Conservation (phyloP, 1,139 yeast genomes). For the Yamadazyma dendronema region DNA sequence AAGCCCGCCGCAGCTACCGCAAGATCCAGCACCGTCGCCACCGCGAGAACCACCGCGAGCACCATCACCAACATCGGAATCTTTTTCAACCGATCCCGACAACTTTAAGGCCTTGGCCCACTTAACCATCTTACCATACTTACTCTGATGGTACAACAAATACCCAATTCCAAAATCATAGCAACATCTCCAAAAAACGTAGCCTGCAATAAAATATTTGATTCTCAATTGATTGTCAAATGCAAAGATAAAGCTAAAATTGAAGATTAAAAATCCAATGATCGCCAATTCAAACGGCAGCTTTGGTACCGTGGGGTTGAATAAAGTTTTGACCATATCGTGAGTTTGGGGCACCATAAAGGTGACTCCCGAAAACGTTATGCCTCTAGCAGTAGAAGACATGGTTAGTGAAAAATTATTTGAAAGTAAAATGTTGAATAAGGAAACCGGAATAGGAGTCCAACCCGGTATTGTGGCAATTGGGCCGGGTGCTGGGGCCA, state of each 20-base stretch:
- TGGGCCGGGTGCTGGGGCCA: background rate
- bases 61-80: too few relatives aligned
- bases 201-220: conserved; percentile 50
- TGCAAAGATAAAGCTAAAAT: conserved; percentile 49
- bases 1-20: too few relatives aligned
- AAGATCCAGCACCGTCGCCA: too few relatives aligned
- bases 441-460: too few relatives aligned
- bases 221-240: conserved; percentile 35
- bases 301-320: conserved; percentile 74
- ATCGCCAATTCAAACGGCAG: conserved; percentile 65
- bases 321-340: conserved; percentile 81
- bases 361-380: conserved; percentile 46
- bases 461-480: background rate
- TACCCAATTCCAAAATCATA: conserved; percentile 83
- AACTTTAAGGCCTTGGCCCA: conserved; percentile 38
- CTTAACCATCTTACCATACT: conserved; percentile 52
- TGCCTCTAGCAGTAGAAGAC: conserved; percentile 37
- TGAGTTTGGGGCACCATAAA: conserved; percentile 78
- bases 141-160: conserved; percentile 67
- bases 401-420: background rate
- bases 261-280: conserved; percentile 49
- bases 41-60: too few relatives aligned
- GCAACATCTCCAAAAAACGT: conserved; percentile 72
- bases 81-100: background rate
- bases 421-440: background rate